Conservation (phyloP, 2,329 filamentous ascomycete genomes). For the Cercospora zeae-maydis region DNA sequence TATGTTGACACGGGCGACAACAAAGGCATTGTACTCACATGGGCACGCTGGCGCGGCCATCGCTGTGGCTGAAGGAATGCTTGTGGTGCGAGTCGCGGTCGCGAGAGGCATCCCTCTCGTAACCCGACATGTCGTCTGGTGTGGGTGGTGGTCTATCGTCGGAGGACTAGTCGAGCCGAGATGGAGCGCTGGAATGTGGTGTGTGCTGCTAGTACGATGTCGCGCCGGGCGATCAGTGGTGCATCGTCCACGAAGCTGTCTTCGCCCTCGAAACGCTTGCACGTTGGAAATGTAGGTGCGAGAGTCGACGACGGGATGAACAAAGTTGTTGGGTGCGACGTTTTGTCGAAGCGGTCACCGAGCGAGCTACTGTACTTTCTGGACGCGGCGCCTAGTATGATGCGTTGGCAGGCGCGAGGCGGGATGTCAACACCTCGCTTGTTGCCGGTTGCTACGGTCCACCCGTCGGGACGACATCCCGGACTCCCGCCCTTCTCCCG, state of each 20-base stretch:
- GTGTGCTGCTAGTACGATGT: background rate
- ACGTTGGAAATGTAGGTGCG: background rate
- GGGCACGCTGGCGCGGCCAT: constrained; percentile 23
- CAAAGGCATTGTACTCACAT: constrained; percentile 26
- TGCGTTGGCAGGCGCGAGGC: background rate
- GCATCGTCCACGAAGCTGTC: background rate
- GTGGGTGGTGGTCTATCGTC: constrained; percentile 12
- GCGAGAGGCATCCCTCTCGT: constrained; percentile 24
- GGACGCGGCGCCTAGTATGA: background rate
- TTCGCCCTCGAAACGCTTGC: background rate
- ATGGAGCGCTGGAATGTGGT: constrained; percentile 6
- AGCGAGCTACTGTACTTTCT: background rate
- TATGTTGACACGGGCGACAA: constrained; percentile 7
- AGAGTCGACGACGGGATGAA: background rate
- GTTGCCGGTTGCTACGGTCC: background rate
- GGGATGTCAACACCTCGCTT: background rate
- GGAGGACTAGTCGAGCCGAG: constrained; percentile 17
- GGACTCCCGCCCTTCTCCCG: background rate
- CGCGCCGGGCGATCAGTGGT: constrained; percentile 3
- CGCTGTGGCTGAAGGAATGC: constrained; percentile 26
- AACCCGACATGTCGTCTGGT: constrained; percentile 17
- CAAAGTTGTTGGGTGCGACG: constrained; percentile 1
- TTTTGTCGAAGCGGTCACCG: constrained; percentile 1
- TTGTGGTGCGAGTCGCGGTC: constrained; percentile 19
- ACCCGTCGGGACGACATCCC: background rate